Base-by-base conservation (phyloP, 1,284 basidiomycete species). In the Moniliella sp. region DNA sequence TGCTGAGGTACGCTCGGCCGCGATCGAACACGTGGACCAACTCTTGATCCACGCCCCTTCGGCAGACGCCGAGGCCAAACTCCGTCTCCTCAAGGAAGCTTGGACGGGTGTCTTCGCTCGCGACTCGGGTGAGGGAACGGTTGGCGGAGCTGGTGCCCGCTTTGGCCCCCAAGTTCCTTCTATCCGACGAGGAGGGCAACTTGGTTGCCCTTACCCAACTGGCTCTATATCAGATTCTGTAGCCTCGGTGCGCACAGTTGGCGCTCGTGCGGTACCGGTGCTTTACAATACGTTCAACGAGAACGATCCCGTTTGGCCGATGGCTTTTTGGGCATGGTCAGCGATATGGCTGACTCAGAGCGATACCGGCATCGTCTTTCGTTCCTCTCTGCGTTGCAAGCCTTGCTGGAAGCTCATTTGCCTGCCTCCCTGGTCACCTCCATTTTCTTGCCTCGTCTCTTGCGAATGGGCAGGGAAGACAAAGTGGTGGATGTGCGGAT, bases 401-500 rank as follows among this genome's bases (percentile, higher is more conserved):
- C 47, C 9, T 36, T 59, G 4, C 40, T 56, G 4, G 36, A 49
- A 14, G 31, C 32, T 5, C 37, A 36, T 27, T 34, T 55, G n/a
- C 42, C 56, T 26, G 30, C 45, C 7, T 48, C 48, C 7, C 46
- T 65, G 19, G 63, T 71, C 36, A 72, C 75, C 50, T 67, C 71
- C 35, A 62, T 67, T 27, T 70, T 76, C 40, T 70, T 81, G 58
- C 61, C 66, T 29, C 62, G 67, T 10, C 61, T 91, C 8, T 62
- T 65, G 18, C 52, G 58, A 29, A 67, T 91, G 29, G 70, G 71
- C 10, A n/a, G n/a, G n/a, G 51, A 64, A 21, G 81, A 88, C 53
- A 53, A 56, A n/a, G 72, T 93, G 15, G 66, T 81, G 30, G 83
- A 84, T 47, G 82, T 94, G 28, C 71, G 83, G 26, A 80, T 93